Percentiles rank a stretch among this genome's conserved stretches.
Conservation (phyloP, 805 yeast species). For the Ogataea thermomethanolica region DNA sequence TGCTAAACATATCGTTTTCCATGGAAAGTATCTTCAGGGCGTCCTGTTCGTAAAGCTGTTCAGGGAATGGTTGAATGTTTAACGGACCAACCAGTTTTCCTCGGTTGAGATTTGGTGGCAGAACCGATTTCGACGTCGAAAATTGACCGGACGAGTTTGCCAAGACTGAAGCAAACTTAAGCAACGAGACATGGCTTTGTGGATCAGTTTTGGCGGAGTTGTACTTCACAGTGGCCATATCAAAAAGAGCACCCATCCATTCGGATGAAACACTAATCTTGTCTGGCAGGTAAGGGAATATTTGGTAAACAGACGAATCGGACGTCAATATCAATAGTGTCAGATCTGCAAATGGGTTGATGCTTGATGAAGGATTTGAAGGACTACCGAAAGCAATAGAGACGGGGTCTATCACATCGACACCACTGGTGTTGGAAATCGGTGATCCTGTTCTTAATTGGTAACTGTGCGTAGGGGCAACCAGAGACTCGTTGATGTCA, state of each 20-base stretch:
- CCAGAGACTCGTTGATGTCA: constrained; percentile 32
- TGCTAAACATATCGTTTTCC: constrained; percentile 24
- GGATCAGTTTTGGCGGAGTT: constrained; percentile 21
- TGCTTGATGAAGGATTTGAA: constrained; percentile 12
- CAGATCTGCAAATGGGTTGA: constrained; percentile 40
- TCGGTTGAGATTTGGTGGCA: constrained; percentile 20
- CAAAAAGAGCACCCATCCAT: constrained; percentile 30
- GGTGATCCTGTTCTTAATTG: constrained; percentile 18
- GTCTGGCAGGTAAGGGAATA: constrained; percentile 63
- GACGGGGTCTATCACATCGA: constrained; percentile 32
- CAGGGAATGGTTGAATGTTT: constrained; percentile 52
- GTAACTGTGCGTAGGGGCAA: constrained; percentile 20
- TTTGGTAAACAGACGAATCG: constrained; percentile 57
- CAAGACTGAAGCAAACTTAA: constrained; percentile 26
- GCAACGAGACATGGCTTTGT: constrained; percentile 15
- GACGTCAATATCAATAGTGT: constrained; percentile 49
- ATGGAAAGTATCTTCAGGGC: constrained; percentile 32
- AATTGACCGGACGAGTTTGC: constrained; percentile 13
- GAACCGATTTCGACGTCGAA: background rate
- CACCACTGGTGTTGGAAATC: constrained; percentile 12
- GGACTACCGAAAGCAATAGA: constrained; percentile 46
- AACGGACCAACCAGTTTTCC: constrained; percentile 47
- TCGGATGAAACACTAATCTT: constrained; percentile 36
- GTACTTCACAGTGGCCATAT: constrained; percentile 22
- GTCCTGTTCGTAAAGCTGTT: constrained; percentile 43